Evolutionary conservation across 768 basidiomycete species (phyloP), one percentile per base, ranked within the genome.

Genomic region (Auricularia auricula-judae): DNA sequence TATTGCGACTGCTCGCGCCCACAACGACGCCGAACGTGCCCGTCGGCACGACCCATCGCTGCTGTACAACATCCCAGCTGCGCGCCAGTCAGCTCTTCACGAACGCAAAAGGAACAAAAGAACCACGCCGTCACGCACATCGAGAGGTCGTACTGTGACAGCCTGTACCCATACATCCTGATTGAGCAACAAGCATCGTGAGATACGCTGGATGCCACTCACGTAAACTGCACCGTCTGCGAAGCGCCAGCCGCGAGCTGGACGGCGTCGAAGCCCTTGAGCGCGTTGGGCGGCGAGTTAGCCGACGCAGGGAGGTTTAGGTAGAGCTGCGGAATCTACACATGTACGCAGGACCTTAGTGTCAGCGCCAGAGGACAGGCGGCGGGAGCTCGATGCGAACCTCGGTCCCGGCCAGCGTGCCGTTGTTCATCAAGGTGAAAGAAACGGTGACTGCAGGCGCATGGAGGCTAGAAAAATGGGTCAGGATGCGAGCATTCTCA

Each of bases 211-310:
- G 21, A 5, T 29, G 10, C 16, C 8, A 35, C 56, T 33, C 23
- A 59, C 56, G 76, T 68, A 67, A 84, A 70, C 5, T 77, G 77
- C n/a, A 83, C 81, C 2, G 71, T 77, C 63, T 74, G 76, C 35
- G 78, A 79, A 66, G 80, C 74, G 12, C 80, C 81, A 0, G 80
- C 66, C 29, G 43, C 63, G 21, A 77, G 67, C 64, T 56, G 70
- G 12, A 84, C 70, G 62, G 77, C 79, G 69, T 84, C 82, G 67
- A 86, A 86, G 16, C 84, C 84, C 71, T 83, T 83, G 63, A 86
- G 73, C 58, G 76, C 77, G 66, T 76, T 76, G 0, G 84, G 84
- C 3, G 84, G 80, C 2, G 78, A 74, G 14, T 77, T 72, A 0
- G 82, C 76, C 3, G 80, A 78, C 7, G 80, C 70, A 5, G 84